Evolutionary conservation across 768 basidiomycete genomes (phyloP), one percentile per base, ranked within the genome.

Genomic region (Amanita pallidorosea): DNA sequence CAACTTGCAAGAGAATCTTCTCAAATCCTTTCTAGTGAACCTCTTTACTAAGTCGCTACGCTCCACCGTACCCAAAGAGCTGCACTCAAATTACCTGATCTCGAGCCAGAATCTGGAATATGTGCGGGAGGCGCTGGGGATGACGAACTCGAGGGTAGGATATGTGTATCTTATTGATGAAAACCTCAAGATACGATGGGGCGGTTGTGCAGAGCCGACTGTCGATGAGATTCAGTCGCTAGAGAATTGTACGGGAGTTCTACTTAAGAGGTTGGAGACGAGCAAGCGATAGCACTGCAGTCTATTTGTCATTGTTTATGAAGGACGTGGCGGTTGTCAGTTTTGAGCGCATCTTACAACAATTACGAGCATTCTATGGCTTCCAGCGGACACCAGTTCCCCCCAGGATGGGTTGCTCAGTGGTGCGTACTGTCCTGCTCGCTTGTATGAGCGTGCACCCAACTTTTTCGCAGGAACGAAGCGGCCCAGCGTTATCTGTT

Each of bases 161-260:
- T 96, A 95, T 61, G 83, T 94, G 12, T 98, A 86, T 60, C 72
- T 98, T 11, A 79, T 97, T 23, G 95, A 98, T 61, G 78, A 83
- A 64, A 80, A 88, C 53, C 63, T 82, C 54, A 88, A 81, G 64
- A 77, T 98, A 43, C 77, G 95, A 17, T 98, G 95, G 95, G 94
- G 86, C 1, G 95, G 81, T 8, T 88, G 91, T 56, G 91, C 85
- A 6, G 87, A 89, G 58, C 88, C 93, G 0, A 85, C 77, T 53
- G 60, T 64, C 3, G 81, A 88, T 53, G 94, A 97, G 64, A 70
- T 76, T 2, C 68, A 77, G 51, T 75, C 81, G 11, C 67, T 96
- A 49, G 72, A 83, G 63, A 80, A 68, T 36, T 90, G 88, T 58
- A 72, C 80, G 0, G 77, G 77, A 4, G 83, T 88, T 3, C 69